Conservation (phyloP, 169 alveolate species). For the Sarcocystis neurona region DNA sequence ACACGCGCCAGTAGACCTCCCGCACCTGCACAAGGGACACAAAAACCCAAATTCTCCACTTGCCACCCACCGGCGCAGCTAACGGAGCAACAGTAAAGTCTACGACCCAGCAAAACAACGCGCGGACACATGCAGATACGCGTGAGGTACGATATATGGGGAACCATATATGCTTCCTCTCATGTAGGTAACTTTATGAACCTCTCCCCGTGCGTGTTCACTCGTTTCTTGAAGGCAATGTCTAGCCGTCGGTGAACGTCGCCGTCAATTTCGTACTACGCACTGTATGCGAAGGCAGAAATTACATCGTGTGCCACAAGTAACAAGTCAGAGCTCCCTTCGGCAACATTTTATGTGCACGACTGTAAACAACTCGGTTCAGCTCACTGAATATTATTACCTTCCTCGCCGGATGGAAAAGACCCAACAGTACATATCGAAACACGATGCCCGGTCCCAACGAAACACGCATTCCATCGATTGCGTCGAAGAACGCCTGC, state of each 20-base stretch:
- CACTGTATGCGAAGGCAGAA: no score
- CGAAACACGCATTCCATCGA: slow-evolving; percentile 98
- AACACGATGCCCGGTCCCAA: slow-evolving; percentile 97
- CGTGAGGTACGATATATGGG: no score
- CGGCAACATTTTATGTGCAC: no score
- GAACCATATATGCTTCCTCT: no score
- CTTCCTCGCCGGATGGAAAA: slow-evolving; percentile 99
- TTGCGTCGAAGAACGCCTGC: slow-evolving; percentile 98
- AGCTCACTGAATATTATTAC: no score
- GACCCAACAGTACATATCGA: slow-evolving; percentile 95
- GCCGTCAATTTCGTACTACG: no score
- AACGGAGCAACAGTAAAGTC: background rate
- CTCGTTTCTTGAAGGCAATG: no score
- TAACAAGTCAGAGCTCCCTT: background rate
- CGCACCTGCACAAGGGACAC: slow-evolving; percentile 61
- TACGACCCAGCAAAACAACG: background rate
- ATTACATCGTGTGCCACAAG: background rate
- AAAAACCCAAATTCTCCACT: background rate
- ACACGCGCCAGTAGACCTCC: slow-evolving; percentile 97
- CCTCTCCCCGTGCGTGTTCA: no score
- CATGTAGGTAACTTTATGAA: no score
- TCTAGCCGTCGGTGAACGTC: no score
- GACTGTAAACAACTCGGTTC: no score
- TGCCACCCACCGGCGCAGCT: background rate
- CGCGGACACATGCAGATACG: background rate